Evolutionary conservation across 2,329 filamentous ascomycete species (phyloP).

Genomic region (Penicillium rolfsii): DNA sequence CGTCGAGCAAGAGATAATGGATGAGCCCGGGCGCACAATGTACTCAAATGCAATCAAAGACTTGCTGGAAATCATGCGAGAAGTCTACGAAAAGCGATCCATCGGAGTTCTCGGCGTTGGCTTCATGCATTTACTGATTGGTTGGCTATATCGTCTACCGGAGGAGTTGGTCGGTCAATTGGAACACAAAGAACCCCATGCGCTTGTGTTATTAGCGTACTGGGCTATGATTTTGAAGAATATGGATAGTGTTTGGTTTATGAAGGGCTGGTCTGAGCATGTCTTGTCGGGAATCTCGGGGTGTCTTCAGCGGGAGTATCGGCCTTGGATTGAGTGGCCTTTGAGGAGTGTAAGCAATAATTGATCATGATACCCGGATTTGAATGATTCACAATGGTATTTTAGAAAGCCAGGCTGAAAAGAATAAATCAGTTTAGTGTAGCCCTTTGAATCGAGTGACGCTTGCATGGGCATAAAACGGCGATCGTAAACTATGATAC

Average conservation of each 20-base stretch:
- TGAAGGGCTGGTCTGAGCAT: slow-evolving; percentile 40
- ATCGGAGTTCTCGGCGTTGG: slow-evolving; percentile 13
- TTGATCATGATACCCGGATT: slow-evolving; percentile 2
- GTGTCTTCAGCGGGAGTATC: slow-evolving; percentile 24
- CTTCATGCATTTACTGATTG: slow-evolving; percentile 34
- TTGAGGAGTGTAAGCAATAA: not conserved
- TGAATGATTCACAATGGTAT: not conserved
- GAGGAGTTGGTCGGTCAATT: slow-evolving; percentile 28
- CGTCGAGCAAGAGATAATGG: slow-evolving; percentile 12
- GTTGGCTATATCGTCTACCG: slow-evolving; percentile 37
- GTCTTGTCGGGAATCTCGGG: slow-evolving; percentile 33
- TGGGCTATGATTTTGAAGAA: slow-evolving; percentile 39
- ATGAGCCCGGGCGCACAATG: not conserved
- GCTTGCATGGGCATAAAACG: not conserved
- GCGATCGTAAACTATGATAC: too few species aligned
- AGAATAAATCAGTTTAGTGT: too few species aligned
- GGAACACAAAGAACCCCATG: slow-evolving; percentile 33
- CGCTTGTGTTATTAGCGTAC: slow-evolving; percentile 34
- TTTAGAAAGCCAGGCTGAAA: too few species aligned
- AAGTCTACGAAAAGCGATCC: slow-evolving; percentile 24
- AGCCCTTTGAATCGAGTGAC: not conserved
- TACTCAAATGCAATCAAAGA: slow-evolving; percentile 20
- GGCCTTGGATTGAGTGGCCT: slow-evolving; percentile 36
- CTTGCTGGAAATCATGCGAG: slow-evolving; percentile 21
- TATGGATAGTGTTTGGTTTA: slow-evolving; percentile 40